These are phyloP conservation scores for Pythium plurisporium DNA, from an alignment of 352 stramenopile genomes.

Conservation along the genomic window DNA sequence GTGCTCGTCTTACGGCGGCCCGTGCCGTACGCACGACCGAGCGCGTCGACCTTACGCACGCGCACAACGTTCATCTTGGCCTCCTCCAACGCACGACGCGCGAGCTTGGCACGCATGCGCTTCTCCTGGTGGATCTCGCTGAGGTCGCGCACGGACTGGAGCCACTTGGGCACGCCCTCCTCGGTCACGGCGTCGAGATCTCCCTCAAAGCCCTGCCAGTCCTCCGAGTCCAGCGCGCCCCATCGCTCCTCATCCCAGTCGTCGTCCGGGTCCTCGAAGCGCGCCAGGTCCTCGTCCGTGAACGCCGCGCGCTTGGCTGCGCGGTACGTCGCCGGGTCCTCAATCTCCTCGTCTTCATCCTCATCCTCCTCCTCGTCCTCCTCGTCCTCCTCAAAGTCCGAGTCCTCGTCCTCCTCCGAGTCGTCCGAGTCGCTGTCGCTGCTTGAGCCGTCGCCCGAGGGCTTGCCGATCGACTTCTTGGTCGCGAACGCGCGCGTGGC, in stretches of 20 bases:
- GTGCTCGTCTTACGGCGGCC: conserved; percentile 93
- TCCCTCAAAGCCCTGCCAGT: conserved; percentile 80
- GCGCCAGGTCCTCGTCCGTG: conserved; percentile 35
- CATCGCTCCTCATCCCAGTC: conserved; percentile 69
- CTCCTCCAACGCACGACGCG: conserved; percentile 56
- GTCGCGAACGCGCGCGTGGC: conserved; percentile 28
- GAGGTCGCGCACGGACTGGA: conserved; percentile 76
- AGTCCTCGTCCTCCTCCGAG: conserved; percentile 30
- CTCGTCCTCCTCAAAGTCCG: conserved; percentile 23
- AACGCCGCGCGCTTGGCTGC: conserved; percentile 20
- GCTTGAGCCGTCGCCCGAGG: conserved; percentile 12
- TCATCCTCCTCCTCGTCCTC: conserved; percentile 20
- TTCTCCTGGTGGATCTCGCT: conserved; percentile 60
- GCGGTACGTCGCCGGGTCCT: conserved; percentile 25
- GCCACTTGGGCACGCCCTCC: conserved; percentile 75
- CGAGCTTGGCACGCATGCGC: conserved; percentile 59
- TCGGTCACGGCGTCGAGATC: conserved; percentile 71
- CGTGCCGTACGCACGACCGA: conserved; percentile 85
- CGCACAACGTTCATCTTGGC: conserved; percentile 75
- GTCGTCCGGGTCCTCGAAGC: conserved; percentile 27
- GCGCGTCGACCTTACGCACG: conserved; percentile 62
- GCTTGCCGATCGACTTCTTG: conserved; percentile 15
- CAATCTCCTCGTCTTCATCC: conserved; percentile 23
- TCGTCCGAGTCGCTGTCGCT: conserved; percentile 32
- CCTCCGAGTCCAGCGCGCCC: conserved; percentile 56